Conservation (phyloP, 352 stramenopile genomes). For the Thalassiosira exigua region DNA sequence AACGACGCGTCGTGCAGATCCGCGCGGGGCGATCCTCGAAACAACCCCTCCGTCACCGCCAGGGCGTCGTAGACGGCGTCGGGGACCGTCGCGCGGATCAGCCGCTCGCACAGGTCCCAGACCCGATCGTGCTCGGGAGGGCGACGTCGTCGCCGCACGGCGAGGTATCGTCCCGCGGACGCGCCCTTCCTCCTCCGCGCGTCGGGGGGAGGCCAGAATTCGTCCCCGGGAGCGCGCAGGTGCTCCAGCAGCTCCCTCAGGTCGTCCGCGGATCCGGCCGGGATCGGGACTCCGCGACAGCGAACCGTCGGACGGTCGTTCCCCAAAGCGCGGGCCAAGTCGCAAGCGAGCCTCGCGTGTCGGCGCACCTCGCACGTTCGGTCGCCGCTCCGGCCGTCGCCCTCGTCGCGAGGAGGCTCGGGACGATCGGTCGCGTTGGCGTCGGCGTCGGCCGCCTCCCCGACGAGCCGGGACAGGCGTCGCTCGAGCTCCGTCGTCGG, state of each 20-base stretch:
- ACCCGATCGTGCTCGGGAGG: conserved; percentile 11
- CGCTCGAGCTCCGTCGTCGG: conserved; percentile 1
- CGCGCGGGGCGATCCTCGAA: conserved; percentile 22
- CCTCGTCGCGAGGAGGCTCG: not conserved
- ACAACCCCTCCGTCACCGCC: conserved; percentile 18
- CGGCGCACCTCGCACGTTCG: conserved; percentile 1
- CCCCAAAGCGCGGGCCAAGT: not conserved
- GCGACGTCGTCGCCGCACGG: conserved; percentile 1
- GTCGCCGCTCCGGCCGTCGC: not conserved
- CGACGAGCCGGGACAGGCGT: not conserved
- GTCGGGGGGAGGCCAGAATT: conserved; percentile 5
- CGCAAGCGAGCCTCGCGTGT: conserved; percentile 1
- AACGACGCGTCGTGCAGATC: conserved; percentile 28
- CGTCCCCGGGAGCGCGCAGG: not conserved
- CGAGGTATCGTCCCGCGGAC: conserved; percentile 12
- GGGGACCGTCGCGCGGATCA: conserved; percentile 1
- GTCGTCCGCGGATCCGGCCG: not conserved
- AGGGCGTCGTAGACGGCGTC: conserved; percentile 19
- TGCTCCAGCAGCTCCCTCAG: not conserved
- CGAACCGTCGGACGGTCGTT: not conserved
- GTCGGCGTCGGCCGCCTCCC: not conserved
- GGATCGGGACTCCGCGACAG: not conserved
- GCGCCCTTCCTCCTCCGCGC: conserved; percentile 9
- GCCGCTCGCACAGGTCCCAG: not conserved
- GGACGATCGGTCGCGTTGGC: not conserved